Evolutionary conservation across 164 flowering plant genomes (phyloP).

Genomic region (Platanus orientalis): DNA sequence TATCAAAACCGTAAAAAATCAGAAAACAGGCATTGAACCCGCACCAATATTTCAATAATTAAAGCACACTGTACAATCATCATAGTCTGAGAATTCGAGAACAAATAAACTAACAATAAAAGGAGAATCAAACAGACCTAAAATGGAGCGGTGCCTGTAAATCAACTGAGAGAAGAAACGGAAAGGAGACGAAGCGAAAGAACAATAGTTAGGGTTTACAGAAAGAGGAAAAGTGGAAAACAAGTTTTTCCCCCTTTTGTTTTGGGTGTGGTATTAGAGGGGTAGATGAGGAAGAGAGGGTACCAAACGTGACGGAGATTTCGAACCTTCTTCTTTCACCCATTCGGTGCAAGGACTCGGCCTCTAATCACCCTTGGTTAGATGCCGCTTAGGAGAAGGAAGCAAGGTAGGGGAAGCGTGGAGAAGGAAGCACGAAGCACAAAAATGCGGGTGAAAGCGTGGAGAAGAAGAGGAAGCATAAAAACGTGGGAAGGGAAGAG

Average conservation of each 20-base stretch:
- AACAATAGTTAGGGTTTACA: background rate
- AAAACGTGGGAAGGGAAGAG: no score
- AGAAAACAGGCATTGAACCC: background rate
- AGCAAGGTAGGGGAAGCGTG: no score
- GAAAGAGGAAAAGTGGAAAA: background rate
- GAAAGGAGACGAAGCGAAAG: background rate
- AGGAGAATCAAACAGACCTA: slow-evolving; percentile 8
- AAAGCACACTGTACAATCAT: background rate
- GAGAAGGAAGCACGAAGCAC: no score
- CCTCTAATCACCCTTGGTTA: no score
- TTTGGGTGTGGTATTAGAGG: background rate
- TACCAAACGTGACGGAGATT: slow-evolving; percentile 1
- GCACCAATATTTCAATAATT: background rate
- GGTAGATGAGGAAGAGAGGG: slow-evolving; percentile 1
- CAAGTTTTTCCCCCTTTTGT: background rate
- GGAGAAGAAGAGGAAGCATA: no score
- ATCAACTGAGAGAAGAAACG: background rate
- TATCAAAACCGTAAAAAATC: background rate
- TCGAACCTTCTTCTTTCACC: no score
- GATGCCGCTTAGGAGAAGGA: no score
- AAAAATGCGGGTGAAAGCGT: no score
- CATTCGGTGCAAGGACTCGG: no score
- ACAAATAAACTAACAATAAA: background rate
- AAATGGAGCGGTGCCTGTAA: background rate
- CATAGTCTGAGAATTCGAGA: background rate